Percentiles rank a stretch among this genome's conserved stretches.
These are phyloP conservation scores for Cercophora newfieldiana DNA, from an alignment of 495 filamentous ascomycete genomes.

Conservation along the genomic window DNA sequence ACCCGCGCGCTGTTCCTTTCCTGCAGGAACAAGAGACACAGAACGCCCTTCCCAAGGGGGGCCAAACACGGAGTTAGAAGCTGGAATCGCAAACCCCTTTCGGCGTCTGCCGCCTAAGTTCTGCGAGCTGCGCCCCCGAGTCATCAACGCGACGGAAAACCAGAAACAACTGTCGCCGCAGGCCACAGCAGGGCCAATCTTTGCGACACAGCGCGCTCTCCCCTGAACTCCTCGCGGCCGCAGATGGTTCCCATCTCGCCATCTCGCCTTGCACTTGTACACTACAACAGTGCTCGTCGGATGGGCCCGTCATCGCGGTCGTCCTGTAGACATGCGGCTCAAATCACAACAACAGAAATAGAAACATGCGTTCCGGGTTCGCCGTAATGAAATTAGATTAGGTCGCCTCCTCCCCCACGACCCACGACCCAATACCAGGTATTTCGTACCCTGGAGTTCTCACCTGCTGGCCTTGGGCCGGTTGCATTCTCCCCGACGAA, in stretches of 20 bases:
- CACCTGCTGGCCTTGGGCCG: neutral
- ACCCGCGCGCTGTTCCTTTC: constrained; percentile 7
- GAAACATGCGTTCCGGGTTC: constrained; percentile 9
- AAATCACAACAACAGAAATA: constrained; percentile 4
- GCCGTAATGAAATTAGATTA: constrained; percentile 19
- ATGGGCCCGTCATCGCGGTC: constrained; percentile 2
- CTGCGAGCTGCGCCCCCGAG: neutral
- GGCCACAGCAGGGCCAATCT: neutral
- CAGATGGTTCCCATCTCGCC: neutral
- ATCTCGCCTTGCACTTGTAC: neutral
- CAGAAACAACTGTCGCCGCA: neutral
- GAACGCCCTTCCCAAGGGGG: neutral
- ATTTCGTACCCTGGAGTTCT: neutral
- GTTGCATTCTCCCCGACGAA: neutral
- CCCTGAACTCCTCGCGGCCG: neutral
- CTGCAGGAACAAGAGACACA: constrained; percentile 28
- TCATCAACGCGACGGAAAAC: neutral
- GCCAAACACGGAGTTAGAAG: neutral
- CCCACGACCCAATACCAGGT: no score
- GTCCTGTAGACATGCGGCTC: constrained; percentile 4
- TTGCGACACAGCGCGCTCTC: neutral
- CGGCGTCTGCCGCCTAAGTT: neutral
- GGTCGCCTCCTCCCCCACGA: constrained; percentile 2
- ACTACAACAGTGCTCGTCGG: neutral
- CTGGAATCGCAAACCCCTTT: neutral